Conservation (phyloP, 148 eudicot species). For the Rhododendron vialii region DNA sequence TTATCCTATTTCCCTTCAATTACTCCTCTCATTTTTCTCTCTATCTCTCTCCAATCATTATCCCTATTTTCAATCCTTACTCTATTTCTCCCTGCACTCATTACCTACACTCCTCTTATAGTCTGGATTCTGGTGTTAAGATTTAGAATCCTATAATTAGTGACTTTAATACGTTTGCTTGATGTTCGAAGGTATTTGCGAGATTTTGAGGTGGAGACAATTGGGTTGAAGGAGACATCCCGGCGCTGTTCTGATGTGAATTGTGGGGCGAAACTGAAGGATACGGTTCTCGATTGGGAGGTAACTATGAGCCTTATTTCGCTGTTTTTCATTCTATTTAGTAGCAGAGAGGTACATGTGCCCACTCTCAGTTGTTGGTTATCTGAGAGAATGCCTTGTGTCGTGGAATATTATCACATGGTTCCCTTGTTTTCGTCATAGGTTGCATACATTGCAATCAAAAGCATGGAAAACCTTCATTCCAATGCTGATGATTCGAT, state of each 20-base stretch:
- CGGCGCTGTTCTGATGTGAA: constrained; percentile 57
- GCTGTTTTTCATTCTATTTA: neutral
- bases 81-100: too few relatives aligned
- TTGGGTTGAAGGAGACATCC: constrained; percentile 78
- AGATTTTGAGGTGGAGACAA: constrained; percentile 88
- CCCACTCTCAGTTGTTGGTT: neutral
- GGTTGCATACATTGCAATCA: neutral
- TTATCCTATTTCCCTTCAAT: too few relatives aligned
- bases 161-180: constrained; percentile 1
- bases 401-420: neutral
- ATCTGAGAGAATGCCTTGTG: neutral
- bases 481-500: neutral
- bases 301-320: constrained; percentile 27
- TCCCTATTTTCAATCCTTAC: too few relatives aligned
- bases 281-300: constrained; percentile 97
- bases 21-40: too few relatives aligned
- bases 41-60: too few relatives aligned
- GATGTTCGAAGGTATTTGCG: constrained; percentile 54
- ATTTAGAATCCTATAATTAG: neutral
- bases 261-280: constrained; percentile 66
- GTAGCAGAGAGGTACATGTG: neutral
- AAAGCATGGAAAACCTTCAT: neutral
- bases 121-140: neutral
- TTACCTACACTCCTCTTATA: neutral
- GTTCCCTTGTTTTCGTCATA: neutral